A percentile compares a stretch with the other conserved stretches of the same genome.
phyloP scores from a whole-genome alignment of 2,329 filamentous ascomycete genomes.

The Ophiostoma novo-ulmi region DNA sequence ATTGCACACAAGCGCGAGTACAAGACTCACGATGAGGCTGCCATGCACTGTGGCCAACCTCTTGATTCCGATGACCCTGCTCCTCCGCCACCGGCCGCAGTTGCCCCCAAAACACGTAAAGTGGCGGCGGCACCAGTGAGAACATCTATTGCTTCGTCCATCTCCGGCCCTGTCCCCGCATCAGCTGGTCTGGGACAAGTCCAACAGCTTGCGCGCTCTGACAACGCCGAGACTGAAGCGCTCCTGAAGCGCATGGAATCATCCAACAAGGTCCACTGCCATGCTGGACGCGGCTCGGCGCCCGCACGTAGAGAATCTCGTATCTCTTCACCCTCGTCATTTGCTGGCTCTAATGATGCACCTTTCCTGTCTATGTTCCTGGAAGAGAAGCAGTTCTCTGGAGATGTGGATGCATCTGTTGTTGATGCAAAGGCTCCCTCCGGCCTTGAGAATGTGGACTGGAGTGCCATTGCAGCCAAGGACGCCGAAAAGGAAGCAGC shows the following conservation, averaged over 20 bases:
- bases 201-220: conserved; percentile 54
- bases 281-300: conserved; percentile 26
- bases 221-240: conserved; percentile 49
- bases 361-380: conserved; percentile 65
- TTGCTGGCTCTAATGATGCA: conserved; percentile 36
- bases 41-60: conserved; percentile 76
- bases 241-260: conserved; percentile 51
- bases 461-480: conserved; percentile 34
- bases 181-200: neutral
- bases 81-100: neutral
- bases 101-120: conserved; percentile 4
- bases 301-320: neutral
- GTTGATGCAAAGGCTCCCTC: conserved; percentile 55
- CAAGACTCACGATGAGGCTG: conserved; percentile 93
- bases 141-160: neutral
- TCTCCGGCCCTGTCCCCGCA: neutral
- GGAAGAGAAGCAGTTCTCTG: conserved; percentile 54
- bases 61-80: conserved; percentile 64
- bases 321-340: neutral
- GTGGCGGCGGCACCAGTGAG: conserved; percentile 24
- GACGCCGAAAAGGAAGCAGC: neutral
- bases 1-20: conserved; percentile 92
- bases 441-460: conserved; percentile 41
- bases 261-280: conserved; percentile 47
- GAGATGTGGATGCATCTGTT: conserved; percentile 56